phyloP scores from a whole-genome alignment of 163 green algal species.

The Picocystis sp. region DNA sequence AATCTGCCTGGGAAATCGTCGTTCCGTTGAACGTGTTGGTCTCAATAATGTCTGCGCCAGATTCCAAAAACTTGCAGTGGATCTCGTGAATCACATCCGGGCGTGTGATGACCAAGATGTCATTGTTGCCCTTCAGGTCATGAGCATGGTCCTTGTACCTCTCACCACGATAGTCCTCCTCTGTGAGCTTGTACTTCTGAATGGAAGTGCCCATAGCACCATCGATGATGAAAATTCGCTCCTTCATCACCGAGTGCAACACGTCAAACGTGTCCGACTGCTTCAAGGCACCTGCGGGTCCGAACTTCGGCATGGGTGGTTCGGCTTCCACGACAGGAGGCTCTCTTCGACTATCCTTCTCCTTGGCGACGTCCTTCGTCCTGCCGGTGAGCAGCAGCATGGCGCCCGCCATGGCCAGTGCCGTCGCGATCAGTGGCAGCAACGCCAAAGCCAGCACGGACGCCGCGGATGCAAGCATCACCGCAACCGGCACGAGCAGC shows the following conservation, averaged over 20 bases:
- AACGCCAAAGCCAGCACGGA: no score
- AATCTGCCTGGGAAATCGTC: conserved; percentile 82
- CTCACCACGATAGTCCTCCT: conserved; percentile 70
- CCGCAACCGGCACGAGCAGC: no score
- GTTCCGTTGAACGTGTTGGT: conserved; percentile 99
- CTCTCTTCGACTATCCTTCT: no score
- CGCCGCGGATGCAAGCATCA: no score
- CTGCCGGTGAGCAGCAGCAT: no score
- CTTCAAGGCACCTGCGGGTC: no score
- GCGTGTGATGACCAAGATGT: conserved; percentile 83
- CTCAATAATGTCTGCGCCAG: conserved; percentile 92
- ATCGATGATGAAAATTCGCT: conserved; percentile 90
- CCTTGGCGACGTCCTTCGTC: no score
- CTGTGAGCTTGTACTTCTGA: conserved; percentile 75
- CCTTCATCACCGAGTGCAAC: conserved; percentile 28
- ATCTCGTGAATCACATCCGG: conserved; percentile 87
- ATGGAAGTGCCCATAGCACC: conserved; percentile 94
- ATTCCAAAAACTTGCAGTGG: conserved; percentile 76
- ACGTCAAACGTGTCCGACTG: conserved; percentile 14
- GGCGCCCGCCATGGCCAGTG: no score
- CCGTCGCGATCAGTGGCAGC: no score
- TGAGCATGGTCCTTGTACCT: conserved; percentile 47
- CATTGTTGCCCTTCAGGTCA: conserved; percentile 97
- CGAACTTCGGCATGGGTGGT: no score
- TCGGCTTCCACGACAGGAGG: no score